Evolutionary conservation across 768 basidiomycete genomes (phyloP).

Genomic region (Tulasnella sp.): DNA sequence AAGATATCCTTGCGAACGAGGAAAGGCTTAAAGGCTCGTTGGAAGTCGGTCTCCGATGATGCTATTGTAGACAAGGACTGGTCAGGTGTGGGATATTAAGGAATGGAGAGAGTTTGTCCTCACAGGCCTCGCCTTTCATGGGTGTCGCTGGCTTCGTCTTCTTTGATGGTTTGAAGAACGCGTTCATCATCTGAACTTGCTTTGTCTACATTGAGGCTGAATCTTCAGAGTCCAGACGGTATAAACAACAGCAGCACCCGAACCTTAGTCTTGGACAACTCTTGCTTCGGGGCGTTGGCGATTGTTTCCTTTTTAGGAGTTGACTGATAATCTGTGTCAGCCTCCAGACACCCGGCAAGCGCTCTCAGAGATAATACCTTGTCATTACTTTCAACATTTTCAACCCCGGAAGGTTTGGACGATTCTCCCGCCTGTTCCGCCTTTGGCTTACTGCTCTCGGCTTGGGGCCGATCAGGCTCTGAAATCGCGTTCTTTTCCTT

Average conservation of each 20-base stretch:
- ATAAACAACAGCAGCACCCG: too few species aligned
- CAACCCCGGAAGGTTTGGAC: not conserved
- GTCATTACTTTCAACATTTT: not conserved
- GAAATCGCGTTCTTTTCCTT: not conserved
- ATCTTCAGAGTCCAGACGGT: not conserved
- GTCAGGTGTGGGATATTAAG: not conserved
- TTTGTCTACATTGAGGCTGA: constrained; percentile 35
- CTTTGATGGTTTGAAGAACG: constrained; percentile 47
- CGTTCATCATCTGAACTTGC: constrained; percentile 65
- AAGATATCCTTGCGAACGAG: constrained; percentile 61
- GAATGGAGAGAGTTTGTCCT: not conserved
- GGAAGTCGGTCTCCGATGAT: constrained; percentile 49
- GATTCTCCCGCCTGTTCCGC: too few species aligned
- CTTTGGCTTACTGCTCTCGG: too few species aligned
- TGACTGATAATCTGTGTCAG: not conserved
- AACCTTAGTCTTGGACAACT: too few species aligned
- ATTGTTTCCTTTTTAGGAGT: not conserved
- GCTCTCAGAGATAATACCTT: not conserved
- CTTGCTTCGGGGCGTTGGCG: too few species aligned
- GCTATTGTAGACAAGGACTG: constrained; percentile 25
- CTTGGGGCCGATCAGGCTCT: too few species aligned
- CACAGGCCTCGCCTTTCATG: not conserved
- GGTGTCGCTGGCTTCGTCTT: constrained; percentile 39
- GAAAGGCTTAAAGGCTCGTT: constrained; percentile 69
- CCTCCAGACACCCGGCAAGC: not conserved